Evolutionary conservation across 352 stramenopile genomes (phyloP).

Genomic region (Elongisporangium prolatum): DNA sequence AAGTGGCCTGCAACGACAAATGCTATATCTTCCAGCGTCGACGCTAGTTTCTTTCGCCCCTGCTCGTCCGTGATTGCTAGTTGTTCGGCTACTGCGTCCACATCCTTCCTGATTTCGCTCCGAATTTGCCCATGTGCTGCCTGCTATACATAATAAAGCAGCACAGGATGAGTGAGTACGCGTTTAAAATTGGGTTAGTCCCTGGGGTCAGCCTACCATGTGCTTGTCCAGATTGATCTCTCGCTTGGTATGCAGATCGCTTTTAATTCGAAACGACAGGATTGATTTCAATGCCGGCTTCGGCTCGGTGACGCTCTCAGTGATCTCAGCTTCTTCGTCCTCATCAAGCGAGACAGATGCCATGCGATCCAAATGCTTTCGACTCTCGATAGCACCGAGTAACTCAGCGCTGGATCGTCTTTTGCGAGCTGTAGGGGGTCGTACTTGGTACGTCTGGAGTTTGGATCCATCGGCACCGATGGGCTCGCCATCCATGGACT

Average conservation of each 20-base stretch:
- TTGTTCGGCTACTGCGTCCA: slow-evolving; percentile 25
- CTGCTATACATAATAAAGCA: slow-evolving; percentile 30
- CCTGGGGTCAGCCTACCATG: slow-evolving; percentile 43
- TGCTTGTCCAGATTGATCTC: slow-evolving; percentile 68
- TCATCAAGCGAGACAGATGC: slow-evolving; percentile 10
- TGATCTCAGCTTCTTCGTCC: background rate
- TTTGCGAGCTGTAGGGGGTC: slow-evolving; percentile 16
- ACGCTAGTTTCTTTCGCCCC: slow-evolving; percentile 34
- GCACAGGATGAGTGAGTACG: slow-evolving; percentile 1
- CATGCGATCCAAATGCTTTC: slow-evolving; percentile 28
- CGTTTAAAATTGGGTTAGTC: background rate
- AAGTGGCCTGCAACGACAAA: slow-evolving; percentile 70
- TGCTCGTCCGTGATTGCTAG: slow-evolving; percentile 20
- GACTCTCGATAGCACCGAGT: slow-evolving; percentile 53
- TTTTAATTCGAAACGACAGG: slow-evolving; percentile 27
- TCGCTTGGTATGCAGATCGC: slow-evolving; percentile 39
- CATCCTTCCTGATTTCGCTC: slow-evolving; percentile 37
- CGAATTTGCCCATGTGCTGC: slow-evolving; percentile 57
- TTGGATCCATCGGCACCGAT: background rate
- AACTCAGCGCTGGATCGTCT: slow-evolving; percentile 66
- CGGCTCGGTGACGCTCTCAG: background rate
- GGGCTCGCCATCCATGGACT: slow-evolving; percentile 13
- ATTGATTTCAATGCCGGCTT: background rate
- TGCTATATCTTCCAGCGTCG: slow-evolving; percentile 66
- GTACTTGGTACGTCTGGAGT: slow-evolving; percentile 6